Percentiles rank a stretch among this genome's conserved stretches.
phyloP scores from a whole-genome alignment of 345 rosid genomes.

The Barbarea vulgaris region DNA sequence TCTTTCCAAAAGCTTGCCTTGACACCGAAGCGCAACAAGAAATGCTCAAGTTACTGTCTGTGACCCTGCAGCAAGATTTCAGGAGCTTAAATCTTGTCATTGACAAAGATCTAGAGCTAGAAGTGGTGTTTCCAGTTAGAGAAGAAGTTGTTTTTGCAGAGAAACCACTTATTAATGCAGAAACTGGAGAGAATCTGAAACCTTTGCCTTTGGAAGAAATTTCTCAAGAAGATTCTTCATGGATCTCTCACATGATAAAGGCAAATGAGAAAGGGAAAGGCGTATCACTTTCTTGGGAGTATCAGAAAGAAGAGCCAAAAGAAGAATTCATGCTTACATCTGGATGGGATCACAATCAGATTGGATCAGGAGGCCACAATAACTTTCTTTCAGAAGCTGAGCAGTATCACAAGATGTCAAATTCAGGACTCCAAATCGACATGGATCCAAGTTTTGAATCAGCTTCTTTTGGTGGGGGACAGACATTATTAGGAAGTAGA shows the following conservation, averaged over 20 bases:
- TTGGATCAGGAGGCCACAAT: conserved; percentile 41
- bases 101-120: conserved; percentile 61
- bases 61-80: conserved; percentile 54
- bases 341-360: conserved; percentile 52
- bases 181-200: conserved; percentile 24
- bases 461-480: conserved; percentile 43
- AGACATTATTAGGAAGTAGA: conserved; percentile 43
- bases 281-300: conserved; percentile 64
- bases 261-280: conserved; percentile 72
- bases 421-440: conserved; percentile 43
- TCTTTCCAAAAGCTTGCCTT: conserved; percentile 70
- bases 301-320: conserved; percentile 58
- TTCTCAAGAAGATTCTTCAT: conserved; percentile 53
- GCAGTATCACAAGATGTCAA: conserved; percentile 43
- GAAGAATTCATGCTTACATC: conserved; percentile 65
- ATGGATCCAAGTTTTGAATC: conserved; percentile 40
- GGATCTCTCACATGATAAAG: conserved; percentile 68
- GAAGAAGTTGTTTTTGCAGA: conserved; percentile 44
- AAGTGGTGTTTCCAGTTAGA: conserved; percentile 44
- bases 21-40: conserved; percentile 53
- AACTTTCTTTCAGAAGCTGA: conserved; percentile 48
- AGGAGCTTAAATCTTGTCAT: conserved; percentile 53
- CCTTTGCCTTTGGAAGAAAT: conserved; percentile 50
- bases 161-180: conserved; percentile 22
- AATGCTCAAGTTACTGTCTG: conserved; percentile 54